Base-by-base conservation (phyloP, 768 basidiomycete species). In the Termitomyces sp. region DNA sequence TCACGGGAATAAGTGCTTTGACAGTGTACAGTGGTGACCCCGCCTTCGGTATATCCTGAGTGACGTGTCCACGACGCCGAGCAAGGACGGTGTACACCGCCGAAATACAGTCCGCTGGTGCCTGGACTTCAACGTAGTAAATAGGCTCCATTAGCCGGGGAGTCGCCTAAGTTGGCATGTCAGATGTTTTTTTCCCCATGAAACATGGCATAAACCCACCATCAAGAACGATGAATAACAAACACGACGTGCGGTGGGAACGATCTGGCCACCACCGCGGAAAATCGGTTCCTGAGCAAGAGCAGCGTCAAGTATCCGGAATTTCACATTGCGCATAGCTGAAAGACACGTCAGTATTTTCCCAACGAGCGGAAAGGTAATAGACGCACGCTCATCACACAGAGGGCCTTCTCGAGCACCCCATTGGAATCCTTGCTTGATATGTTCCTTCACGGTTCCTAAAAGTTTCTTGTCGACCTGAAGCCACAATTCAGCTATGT, bases 391-490 rank as follows among this genome's bases (percentile, higher is more conserved):
- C 74, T 99, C 97, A 68, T 99, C 97, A 67, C 97, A 98, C 40
- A 99, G 69, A 38, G 97, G 97, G 7, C 97, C 97, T 77, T 99
- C 97, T 49, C 97, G 83, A 47, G 96, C 88, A 49, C 94, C 97
- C 97, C 97, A 98, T 68, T 97, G 97, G 86, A 99, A 99, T 35
- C 97, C 97, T 74, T 99, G 97, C 75, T 94, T 98, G 66, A 99
- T 88, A 61, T 94, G 89, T 62, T 98, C 96, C 73, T 86, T 95
- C 54, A 98, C 92, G 6, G 89, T 87, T 35, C 82, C 84, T 51
- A 99, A 75, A 52, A 95, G 65, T 70, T 95, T 98, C 74, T 97
- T 97, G 75, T 99, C 96, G 42, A 97, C 84, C 88, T 93, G 63
- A 17, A 37, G 42, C 27, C 21, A 48, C 34, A 41, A 46, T 21